A percentile compares a stretch with the other conserved stretches of the same genome.
Evolutionary conservation across 192 early-diverging fungal species (phyloP).

Genomic region (Backusella westeae): DNA sequence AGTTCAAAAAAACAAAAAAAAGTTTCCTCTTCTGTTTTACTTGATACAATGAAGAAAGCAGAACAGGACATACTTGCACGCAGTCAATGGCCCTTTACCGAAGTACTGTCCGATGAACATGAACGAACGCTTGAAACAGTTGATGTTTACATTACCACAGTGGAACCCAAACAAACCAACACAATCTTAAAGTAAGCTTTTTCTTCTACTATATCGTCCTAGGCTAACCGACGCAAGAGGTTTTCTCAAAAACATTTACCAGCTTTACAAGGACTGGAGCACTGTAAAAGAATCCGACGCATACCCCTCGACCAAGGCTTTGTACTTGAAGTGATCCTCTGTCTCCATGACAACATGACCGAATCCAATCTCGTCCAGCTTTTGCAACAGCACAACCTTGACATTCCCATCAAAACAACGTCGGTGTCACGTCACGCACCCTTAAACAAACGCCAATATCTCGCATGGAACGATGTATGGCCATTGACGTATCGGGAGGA

Average conservation of each 20-base stretch:
- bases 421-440: conserved; percentile 64
- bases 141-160: conserved; percentile 19
- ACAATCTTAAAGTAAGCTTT: conserved; percentile 23
- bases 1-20: not conserved
- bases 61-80: not conserved
- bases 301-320: not conserved
- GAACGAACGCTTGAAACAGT: conserved; percentile 38
- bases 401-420: conserved; percentile 24
- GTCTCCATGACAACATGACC: conserved; percentile 29
- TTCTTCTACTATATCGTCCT: not conserved
- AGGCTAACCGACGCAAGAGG: conserved; percentile 20
- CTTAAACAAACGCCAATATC: conserved; percentile 66
- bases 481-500: conserved; percentile 76
- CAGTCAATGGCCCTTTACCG: conserved; percentile 35
- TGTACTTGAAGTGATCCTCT: conserved; percentile 38
- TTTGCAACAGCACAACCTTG: conserved; percentile 27
- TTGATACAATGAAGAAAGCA: not conserved
- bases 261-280: conserved; percentile 36
- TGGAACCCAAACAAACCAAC: conserved; percentile 31
- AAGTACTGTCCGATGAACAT: conserved; percentile 46
- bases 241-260: conserved; percentile 47
- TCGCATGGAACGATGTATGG: conserved; percentile 79
- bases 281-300: conserved; percentile 46
- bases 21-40: not conserved
- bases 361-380: conserved; percentile 20